phyloP scores from a whole-genome alignment of 2,329 filamentous ascomycete genomes.

The Colletotrichum trifolii region DNA sequence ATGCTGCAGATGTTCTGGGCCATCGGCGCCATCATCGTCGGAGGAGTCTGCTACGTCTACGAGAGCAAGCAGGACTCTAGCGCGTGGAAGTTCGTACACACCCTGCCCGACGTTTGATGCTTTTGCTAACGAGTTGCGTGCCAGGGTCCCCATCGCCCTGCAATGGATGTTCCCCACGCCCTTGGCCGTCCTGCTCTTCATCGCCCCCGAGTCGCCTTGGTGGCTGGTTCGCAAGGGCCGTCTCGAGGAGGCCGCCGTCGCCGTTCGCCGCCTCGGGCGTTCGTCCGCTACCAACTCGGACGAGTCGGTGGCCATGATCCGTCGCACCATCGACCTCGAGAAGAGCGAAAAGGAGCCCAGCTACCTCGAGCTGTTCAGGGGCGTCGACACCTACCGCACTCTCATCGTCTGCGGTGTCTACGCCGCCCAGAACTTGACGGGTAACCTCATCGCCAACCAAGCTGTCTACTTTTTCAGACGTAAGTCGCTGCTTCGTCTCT shows the following conservation, averaged over 20 bases:
- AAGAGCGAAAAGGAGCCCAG: conserved; percentile 57
- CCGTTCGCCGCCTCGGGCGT: conserved; percentile 59
- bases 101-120: conserved; percentile 9
- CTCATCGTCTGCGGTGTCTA: conserved; percentile 67
- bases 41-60: conserved; percentile 66
- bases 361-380: conserved; percentile 64
- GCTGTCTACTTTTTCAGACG: conserved; percentile 70
- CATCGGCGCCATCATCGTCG: conserved; percentile 70
- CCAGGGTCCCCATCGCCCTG: conserved; percentile 63
- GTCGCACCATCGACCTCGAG: conserved; percentile 67
- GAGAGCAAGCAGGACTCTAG: conserved; percentile 45
- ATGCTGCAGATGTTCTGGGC: conserved; percentile 76
- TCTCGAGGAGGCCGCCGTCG: conserved; percentile 54
- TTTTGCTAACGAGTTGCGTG: conserved; percentile 44
- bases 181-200: conserved; percentile 59
- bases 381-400: conserved; percentile 65
- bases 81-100: conserved; percentile 35
- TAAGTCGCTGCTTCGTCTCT: conserved; percentile 44
- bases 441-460: conserved; percentile 72
- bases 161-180: conserved; percentile 71
- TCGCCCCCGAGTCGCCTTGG: conserved; percentile 66
- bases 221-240: conserved; percentile 66
- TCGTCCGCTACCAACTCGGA: conserved; percentile 36
- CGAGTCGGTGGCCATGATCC: conserved; percentile 42
- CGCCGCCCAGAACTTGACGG: conserved; percentile 69